Evolutionary conservation across 2,329 filamentous ascomycete species (phyloP), one percentile per base, ranked within the genome.

Genomic region (Claviceps sp.): DNA sequence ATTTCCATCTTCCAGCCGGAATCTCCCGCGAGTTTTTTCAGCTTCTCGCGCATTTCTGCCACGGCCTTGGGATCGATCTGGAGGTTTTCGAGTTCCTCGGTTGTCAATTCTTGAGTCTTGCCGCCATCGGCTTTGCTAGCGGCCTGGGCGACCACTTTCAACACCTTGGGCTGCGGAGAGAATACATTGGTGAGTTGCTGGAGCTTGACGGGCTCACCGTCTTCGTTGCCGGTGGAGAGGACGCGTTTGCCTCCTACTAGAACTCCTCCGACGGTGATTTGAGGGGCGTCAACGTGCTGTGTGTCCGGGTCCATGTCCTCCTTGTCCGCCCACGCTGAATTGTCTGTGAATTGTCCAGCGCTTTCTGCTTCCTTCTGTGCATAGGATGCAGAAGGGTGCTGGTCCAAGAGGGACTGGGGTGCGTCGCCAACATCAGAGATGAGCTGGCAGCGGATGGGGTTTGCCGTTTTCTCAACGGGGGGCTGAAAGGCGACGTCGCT

Each of bases 401-500:
- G 61, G 2, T 63, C 66, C 11, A 67, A 36, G 2, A 66, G 55
- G 26, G 61, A 76, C 54, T 54, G 71, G 61, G 11, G 80, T 69
- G 38, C 47, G 2, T 58, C 55, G 29, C 80, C 75, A 2, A 70
- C 64, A 22, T 65, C 61, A 16, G 90, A 71, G 49, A 96, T 82
- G 51, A 83, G 80, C 26, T 79, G 78, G 64, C 90, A 96, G 55
- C 76, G 79, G 55, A 96, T 89, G 9, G 79, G 70, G 63, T 95
- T 85, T 5, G 88, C 83, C 53, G 80, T 79, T 51, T 85, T 85
- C 55, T 88, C 83, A 59, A 85, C 81, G 0, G 88, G 87, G 0
- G 90, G 89, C 50, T 85, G 72, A 65, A 96, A 96, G 9, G 88
- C 88, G 9, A 88, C 80, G 58, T 96, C 90, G 62, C 85, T 80